Conservation (phyloP, 2,329 filamentous ascomycete species). For the Diaporthe vexans region DNA sequence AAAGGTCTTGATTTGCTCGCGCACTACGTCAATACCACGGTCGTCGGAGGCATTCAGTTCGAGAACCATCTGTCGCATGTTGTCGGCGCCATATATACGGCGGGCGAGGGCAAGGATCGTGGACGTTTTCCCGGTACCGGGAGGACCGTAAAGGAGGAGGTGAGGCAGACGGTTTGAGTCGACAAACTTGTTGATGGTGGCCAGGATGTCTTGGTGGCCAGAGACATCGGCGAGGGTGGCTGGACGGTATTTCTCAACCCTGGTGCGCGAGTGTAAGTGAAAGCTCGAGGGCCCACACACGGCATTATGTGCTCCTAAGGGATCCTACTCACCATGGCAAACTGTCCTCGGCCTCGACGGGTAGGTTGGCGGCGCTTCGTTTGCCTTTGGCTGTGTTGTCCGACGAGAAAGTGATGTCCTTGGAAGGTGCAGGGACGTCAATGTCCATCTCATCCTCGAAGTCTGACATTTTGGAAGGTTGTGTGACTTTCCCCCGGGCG, state of each 20-base stretch:
- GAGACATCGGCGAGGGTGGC: slow-evolving; percentile 91
- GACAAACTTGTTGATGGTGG: slow-evolving; percentile 98
- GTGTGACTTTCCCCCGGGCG: not conserved
- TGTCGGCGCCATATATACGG: slow-evolving; percentile 90
- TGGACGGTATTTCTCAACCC: slow-evolving; percentile 98
- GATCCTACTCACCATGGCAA: slow-evolving; percentile 81
- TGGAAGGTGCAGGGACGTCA: slow-evolving; percentile 62
- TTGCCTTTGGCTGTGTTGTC: slow-evolving; percentile 87
- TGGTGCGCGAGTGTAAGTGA: slow-evolving; percentile 49
- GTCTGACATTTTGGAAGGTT: slow-evolving; percentile 65
- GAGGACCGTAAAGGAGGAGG: slow-evolving; percentile 95
- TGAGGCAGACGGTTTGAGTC: slow-evolving; percentile 95
- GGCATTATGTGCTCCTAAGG: no score
- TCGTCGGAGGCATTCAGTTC: slow-evolving; percentile 98
- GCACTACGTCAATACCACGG: slow-evolving; percentile 95
- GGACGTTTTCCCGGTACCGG: slow-evolving; percentile 97
- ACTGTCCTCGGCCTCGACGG: slow-evolving; percentile 93
- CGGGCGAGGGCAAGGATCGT: slow-evolving; percentile 94
- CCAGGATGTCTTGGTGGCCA: slow-evolving; percentile 95
- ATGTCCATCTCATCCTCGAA: slow-evolving; percentile 74
- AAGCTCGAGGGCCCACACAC: not conserved
- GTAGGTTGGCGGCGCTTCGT: slow-evolving; percentile 90
- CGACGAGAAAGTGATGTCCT: slow-evolving; percentile 77
- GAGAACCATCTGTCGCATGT: slow-evolving; percentile 98
- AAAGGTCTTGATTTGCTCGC: slow-evolving; percentile 99